A percentile compares a stretch with the other conserved stretches of the same genome.
Conservation (phyloP, 179 eudicot species). For the Monotropa hypopitys region DNA sequence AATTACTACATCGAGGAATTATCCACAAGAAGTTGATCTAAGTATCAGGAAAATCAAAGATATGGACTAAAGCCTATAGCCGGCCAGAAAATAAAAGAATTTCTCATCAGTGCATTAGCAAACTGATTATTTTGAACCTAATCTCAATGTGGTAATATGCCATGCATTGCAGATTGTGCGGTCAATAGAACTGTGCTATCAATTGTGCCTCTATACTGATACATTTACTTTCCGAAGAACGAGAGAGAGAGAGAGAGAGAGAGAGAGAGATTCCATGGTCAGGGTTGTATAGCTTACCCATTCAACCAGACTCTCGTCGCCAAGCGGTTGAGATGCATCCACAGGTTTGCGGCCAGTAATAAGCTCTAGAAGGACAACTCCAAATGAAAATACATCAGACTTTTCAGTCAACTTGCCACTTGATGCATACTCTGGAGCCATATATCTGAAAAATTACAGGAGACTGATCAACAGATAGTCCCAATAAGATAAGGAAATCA, state of each 20-base stretch:
- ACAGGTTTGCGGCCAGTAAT: slow-evolving; percentile 92
- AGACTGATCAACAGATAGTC: slow-evolving; percentile 1
- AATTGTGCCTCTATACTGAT: neutral
- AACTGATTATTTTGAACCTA: neutral
- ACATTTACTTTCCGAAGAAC: neutral
- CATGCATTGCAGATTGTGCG: slow-evolving; percentile 1
- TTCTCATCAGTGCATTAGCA: neutral
- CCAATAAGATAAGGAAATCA: neutral
- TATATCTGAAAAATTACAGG: slow-evolving; percentile 39
- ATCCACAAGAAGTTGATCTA: neutral
- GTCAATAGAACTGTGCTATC: neutral
- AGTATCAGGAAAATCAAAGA: neutral
- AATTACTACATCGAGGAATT: neutral
- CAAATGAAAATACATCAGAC: slow-evolving; percentile 87
- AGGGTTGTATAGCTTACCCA: slow-evolving; percentile 49
- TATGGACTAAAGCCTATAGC: neutral
- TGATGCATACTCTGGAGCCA: slow-evolving; percentile 97
- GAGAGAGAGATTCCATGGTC: neutral
- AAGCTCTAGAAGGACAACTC: slow-evolving; percentile 90
- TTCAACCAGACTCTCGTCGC: slow-evolving; percentile 94
- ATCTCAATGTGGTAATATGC: neutral
- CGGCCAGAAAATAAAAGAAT: neutral
- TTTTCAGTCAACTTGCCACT: slow-evolving; percentile 90
- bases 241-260: neutral
- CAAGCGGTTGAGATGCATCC: slow-evolving; percentile 67